A percentile compares a stretch with the other conserved stretches of the same genome.
These are phyloP conservation scores for Leishmania lainsoni DNA, from an alignment of 208 protist species.

Conservation along the genomic window DNA sequence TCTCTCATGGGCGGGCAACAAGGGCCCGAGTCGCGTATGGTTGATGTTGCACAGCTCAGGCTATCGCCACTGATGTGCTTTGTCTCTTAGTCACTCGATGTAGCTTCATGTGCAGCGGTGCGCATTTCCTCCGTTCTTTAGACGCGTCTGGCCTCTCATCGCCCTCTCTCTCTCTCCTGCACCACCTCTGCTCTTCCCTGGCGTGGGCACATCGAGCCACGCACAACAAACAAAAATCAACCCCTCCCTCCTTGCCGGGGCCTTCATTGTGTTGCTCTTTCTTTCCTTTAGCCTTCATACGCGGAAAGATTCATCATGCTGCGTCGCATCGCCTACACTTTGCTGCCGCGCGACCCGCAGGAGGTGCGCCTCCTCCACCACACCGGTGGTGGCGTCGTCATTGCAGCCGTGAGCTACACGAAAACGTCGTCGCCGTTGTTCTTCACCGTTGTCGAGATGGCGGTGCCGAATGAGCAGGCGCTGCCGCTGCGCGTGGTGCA, in stretches of 20 bases:
- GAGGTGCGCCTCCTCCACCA: slow-evolving; percentile 39
- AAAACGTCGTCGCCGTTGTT: slow-evolving; percentile 20
- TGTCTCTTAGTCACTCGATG: not conserved
- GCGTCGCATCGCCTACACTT: slow-evolving; percentile 29
- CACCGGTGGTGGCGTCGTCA: slow-evolving; percentile 31
- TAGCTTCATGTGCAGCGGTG: not conserved
- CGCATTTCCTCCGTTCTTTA: too few species aligned
- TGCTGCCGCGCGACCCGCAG: slow-evolving; percentile 30
- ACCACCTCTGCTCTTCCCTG: not conserved
- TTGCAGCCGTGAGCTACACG: slow-evolving; percentile 27
- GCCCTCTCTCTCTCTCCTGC: not conserved
- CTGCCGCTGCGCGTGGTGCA: slow-evolving; percentile 35
- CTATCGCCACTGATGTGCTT: not conserved
- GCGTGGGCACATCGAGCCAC: not conserved
- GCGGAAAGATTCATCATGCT: slow-evolving; percentile 19
- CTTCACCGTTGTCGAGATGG: slow-evolving; percentile 41
- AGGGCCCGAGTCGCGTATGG: not conserved
- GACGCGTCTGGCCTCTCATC: not conserved
- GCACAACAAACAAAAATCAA: not conserved
- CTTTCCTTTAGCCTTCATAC: not conserved
- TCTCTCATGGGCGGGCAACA: not conserved
- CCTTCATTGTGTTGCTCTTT: not conserved
- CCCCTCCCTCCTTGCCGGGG: not conserved
- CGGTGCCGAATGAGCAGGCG: slow-evolving; percentile 30
- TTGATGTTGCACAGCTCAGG: not conserved